Evolutionary conservation across 176 grass and related monocot genomes (phyloP), one percentile per base, ranked within the genome.

Genomic region (Aegilops sharonensis): DNA sequence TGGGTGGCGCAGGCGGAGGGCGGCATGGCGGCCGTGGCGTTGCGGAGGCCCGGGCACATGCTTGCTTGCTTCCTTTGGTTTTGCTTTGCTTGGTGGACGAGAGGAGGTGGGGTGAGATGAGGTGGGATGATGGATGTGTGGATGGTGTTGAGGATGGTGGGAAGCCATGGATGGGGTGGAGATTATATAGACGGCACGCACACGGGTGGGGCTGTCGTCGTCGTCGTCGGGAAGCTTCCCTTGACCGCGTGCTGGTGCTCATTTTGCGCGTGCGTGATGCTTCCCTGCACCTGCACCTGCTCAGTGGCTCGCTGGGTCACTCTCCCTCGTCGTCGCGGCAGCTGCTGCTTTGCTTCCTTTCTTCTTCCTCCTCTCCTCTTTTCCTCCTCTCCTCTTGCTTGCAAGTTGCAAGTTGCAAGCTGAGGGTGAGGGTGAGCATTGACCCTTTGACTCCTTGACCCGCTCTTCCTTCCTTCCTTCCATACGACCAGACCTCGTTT

Each of bases 81-180:
- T 39, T 68, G 20, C 5, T 8, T 71, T 47, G 71, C 37, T 47
- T 66, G 61, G 24, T 31, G n/a, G 57, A 6, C 5, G 32, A 14
- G 31, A 11, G 54, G 54, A 24, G 77, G 10, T 18, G 57, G 20
- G 30, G 4, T 20, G 30, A 11, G 40, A 14, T 15, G 13, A 15
- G 47, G 47, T 50, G 24, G 0, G 72, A 48, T 52, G 79, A 35
- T 81, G 79, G 79, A 23, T 68, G 79, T 4, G 79, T 75, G 72
- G 72, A 75, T 4, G 63, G 11, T 0, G 50, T 3, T 35, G 78
- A 21, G 60, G 72, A 75, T 29, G 78, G 59, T 30, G 31, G 52
- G 32, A 78, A 24, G 18, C 11, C 23, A 23, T 32, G 6, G 34
- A 52, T 35, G 30, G 75, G 34, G 75, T 8, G 30, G 4, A 25